Conservation (phyloP, 1,284 basidiomycete species). For the Microstroma glucosiphilum region DNA sequence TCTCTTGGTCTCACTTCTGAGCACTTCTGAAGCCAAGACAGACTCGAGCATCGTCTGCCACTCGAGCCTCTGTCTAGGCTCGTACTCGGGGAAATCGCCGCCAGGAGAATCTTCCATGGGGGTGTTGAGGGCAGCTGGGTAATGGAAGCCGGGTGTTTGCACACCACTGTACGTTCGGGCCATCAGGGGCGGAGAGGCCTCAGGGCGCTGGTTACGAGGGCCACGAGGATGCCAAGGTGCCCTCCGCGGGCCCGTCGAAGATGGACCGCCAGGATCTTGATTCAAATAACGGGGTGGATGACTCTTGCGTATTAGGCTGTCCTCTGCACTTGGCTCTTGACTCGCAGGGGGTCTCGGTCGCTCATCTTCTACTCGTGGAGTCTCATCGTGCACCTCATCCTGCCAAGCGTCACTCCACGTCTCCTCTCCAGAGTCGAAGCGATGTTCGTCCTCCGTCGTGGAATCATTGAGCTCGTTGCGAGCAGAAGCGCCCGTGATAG, state of each 20-base stretch:
- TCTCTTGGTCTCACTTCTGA: constrained; percentile 47
- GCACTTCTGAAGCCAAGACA: constrained; percentile 46
- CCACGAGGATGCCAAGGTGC: constrained; percentile 14
- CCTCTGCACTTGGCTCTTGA: neutral
- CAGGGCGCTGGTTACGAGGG: neutral
- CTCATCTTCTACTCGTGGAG: neutral
- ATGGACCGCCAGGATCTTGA: constrained; percentile 9
- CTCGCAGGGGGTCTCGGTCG: neutral
- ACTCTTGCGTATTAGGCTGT: neutral
- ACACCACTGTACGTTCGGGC: constrained; percentile 6
- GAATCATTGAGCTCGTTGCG: neutral
- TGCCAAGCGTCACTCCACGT: neutral
- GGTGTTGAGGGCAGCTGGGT: constrained; percentile 11
- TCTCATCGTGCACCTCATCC: neutral
- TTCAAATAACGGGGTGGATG: neutral
- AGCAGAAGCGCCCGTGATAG: neutral
- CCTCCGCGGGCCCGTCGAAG: constrained; percentile 5
- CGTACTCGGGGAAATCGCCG: constrained; percentile 26
- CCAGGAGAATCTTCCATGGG: constrained; percentile 13
- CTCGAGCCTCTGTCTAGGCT: constrained; percentile 42
- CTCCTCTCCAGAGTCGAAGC: neutral
- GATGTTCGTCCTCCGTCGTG: constrained; percentile 5
- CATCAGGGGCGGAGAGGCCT: neutral
- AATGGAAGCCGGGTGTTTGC: constrained; percentile 10
- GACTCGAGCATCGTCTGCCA: constrained; percentile 51